Evolutionary conservation across 768 basidiomycete species (phyloP).

Genomic region (Lentinula sp.): DNA sequence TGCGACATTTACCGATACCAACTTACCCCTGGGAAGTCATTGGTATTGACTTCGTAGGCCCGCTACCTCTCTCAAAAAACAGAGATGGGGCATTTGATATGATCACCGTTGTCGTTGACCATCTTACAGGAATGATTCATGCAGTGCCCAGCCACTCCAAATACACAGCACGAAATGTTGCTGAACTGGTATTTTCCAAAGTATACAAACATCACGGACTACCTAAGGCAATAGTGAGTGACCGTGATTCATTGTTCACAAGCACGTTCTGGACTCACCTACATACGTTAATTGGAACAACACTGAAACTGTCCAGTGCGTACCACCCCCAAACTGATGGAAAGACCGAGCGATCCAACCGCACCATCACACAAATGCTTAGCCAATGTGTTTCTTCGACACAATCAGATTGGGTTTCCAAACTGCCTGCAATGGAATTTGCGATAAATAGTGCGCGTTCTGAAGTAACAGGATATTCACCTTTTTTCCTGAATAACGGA

Average conservation of each 20-base stretch:
- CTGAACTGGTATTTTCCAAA: background rate
- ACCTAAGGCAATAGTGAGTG: constrained; percentile 16
- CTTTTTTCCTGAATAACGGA: too few species aligned
- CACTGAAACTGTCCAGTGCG: constrained; percentile 16
- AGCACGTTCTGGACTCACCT: constrained; percentile 15
- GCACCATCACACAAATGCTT: constrained; percentile 11
- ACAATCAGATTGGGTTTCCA: too few species aligned
- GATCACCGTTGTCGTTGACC: constrained; percentile 15
- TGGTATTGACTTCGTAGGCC: constrained; percentile 9
- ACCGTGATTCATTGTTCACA: constrained; percentile 23
- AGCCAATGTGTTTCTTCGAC: too few species aligned
- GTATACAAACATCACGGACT: constrained; percentile 14
- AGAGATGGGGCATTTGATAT: constrained; percentile 20
- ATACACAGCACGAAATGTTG: constrained; percentile 13
- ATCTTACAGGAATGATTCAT: constrained; percentile 11
- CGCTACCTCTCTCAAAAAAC: constrained; percentile 30
- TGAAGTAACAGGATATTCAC: too few species aligned
- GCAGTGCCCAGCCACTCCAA: constrained; percentile 9
- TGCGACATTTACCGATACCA: too few species aligned
- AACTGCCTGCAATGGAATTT: too few species aligned
- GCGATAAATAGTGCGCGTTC: too few species aligned
- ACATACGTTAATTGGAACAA: constrained; percentile 11
- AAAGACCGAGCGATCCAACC: constrained; percentile 9
- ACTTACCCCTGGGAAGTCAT: too few species aligned
- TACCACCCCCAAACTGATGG: constrained; percentile 26